Evolutionary conservation across 352 stramenopile genomes (phyloP).

Genomic region (Globisporangium parvum): DNA sequence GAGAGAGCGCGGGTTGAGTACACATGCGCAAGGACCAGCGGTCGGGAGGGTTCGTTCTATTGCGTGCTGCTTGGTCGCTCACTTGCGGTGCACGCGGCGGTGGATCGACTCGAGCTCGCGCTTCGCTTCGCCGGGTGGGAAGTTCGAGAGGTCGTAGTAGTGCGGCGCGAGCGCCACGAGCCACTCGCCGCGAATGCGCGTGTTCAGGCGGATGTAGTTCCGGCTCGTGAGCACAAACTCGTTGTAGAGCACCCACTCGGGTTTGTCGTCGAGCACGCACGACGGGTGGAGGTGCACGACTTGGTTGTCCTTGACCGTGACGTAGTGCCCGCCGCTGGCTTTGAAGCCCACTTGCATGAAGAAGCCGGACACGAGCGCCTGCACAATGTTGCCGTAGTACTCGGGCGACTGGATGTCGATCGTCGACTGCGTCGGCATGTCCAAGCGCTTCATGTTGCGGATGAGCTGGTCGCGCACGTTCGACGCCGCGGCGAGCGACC

Average conservation of each 20-base stretch:
- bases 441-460: conserved; percentile 94
- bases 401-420: conserved; percentile 76
- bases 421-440: conserved; percentile 64
- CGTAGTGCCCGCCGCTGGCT: conserved; percentile 88
- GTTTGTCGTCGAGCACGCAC: conserved; percentile 94
- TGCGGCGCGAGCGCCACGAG: conserved; percentile 92
- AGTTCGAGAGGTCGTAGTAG: conserved; percentile 98
- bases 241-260: conserved; percentile 98
- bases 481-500: conserved; percentile 90
- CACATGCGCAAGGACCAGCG: not conserved
- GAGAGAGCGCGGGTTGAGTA: not conserved
- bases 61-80: not conserved
- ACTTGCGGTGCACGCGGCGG: conserved; percentile 38
- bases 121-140: conserved; percentile 95
- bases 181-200: conserved; percentile 90
- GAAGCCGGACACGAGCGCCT: conserved; percentile 93
- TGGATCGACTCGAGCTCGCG: conserved; percentile 90
- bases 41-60: not conserved
- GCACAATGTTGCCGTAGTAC: conserved; percentile 93
- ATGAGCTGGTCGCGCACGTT: conserved; percentile 97
- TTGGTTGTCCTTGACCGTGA: conserved; percentile 99
- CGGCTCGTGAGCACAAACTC: conserved; percentile 99
- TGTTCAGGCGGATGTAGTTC: conserved; percentile 99
- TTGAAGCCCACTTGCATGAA: conserved; percentile 97
- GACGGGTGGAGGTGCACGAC: conserved; percentile 96